phyloP scores from a whole-genome alignment of 768 basidiomycete genomes.

The Multifurca ochricompacta region DNA sequence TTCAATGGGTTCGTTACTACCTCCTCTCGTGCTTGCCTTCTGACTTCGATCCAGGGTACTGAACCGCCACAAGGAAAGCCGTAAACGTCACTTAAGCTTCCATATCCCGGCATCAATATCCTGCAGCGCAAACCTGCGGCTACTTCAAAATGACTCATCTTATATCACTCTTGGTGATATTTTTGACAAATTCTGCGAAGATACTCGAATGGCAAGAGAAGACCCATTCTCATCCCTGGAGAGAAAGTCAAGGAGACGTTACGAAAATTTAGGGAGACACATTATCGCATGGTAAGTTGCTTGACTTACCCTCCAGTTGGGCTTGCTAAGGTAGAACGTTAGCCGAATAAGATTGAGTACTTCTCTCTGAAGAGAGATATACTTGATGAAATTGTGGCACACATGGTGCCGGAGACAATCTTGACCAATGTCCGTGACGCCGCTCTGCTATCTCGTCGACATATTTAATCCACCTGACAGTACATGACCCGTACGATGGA shows the following conservation, averaged over 20 bases:
- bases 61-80: constrained; percentile 80
- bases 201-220: constrained; percentile 69
- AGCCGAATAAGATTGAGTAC: constrained; percentile 61
- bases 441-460: not conserved
- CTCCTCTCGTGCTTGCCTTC: not conserved
- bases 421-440: constrained; percentile 57
- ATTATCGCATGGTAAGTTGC: constrained; percentile 34
- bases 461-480: constrained; percentile 34
- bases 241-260: constrained; percentile 75
- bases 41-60: constrained; percentile 51
- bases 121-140: constrained; percentile 70
- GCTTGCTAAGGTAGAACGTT: not conserved
- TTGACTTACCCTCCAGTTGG: not conserved
- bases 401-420: constrained; percentile 86
- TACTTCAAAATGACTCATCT: constrained; percentile 88
- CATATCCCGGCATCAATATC: constrained; percentile 85
- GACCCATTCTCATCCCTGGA: constrained; percentile 81
- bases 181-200: constrained; percentile 82
- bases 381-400: constrained; percentile 77
- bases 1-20: constrained; percentile 64
- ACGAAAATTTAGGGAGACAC: constrained; percentile 43
- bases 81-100: constrained; percentile 87
- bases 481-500: constrained; percentile 88
- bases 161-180: constrained; percentile 90
- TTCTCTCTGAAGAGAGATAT: constrained; percentile 72